These are phyloP conservation scores for Saposhnikovia divaricata DNA, from an alignment of 129 eudicot genomes.

Conservation along the genomic window DNA sequence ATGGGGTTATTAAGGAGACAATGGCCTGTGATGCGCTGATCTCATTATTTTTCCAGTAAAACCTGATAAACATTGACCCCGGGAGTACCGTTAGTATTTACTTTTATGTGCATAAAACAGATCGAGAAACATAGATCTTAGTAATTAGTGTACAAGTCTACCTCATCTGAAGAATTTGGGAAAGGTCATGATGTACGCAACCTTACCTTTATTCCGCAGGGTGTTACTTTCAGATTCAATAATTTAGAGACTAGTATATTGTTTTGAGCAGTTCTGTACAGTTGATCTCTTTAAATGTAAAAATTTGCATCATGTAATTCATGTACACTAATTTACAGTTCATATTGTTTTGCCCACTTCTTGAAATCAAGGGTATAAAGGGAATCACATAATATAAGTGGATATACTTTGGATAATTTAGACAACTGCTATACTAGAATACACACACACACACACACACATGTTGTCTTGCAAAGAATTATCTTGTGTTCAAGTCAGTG, in stretches of 20 bases:
- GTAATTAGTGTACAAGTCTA: neutral
- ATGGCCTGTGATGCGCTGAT: neutral
- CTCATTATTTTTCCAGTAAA: neutral
- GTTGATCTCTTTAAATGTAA: neutral
- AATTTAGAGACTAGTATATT: neutral
- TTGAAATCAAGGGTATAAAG: neutral
- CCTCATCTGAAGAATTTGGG: neutral
- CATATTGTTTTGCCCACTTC: neutral
- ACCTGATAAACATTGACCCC: neutral
- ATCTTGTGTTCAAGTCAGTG: neutral
- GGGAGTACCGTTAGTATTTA: neutral
- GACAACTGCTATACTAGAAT: neutral
- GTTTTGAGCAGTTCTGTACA: neutral
- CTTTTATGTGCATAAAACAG: neutral
- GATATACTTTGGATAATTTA: constrained; percentile 11
- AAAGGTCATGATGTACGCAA: neutral
- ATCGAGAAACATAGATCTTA: neutral
- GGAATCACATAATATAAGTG: constrained; percentile 1
- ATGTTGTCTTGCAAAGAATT: neutral
- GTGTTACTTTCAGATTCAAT: neutral
- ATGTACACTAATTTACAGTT: neutral
- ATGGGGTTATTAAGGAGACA: neutral
- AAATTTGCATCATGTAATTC: neutral
- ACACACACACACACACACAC: neutral
- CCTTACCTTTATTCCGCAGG: neutral